Base-by-base conservation (phyloP, 2,329 filamentous ascomycete genomes). In the Xylaria sp. region DNA sequence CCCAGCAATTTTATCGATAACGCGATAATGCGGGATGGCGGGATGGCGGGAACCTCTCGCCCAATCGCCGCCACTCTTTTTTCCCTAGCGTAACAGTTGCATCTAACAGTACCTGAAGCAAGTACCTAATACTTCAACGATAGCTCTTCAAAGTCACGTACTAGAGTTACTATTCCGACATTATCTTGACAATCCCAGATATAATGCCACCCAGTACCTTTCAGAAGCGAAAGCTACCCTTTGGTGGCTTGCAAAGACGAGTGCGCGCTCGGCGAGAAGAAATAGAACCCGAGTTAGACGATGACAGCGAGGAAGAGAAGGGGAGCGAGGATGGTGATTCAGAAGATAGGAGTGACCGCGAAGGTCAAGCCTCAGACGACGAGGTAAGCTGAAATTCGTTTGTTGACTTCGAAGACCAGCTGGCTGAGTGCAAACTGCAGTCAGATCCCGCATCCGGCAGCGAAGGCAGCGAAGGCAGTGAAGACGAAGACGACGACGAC, bases 231-330 rank as follows among this genome's bases (percentile, higher is more conserved):
- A 83, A 81, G 68, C 56, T 74, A 2, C 74, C 76, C 1, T 71
- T 73, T 0, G 42, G 71, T 6, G 76, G 74, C 11, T 71, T 82
- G 1, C 77, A 80, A 63, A 75, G 80, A 59, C 76, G 80, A 43
- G 81, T 83, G 1, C 78, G 79, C 37, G 75, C 78, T 1, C 74
- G 81, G 50, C 78, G 72, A 31, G 78, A 83, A 28, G 80, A 82
- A 25, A 65, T 69, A 31, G 76, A 81, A 54, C 78, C 77, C 69
- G 76, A 81, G 40, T 64, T 75, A 5, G 78, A 79, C 12, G 73
- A 79, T 12, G 73, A 76, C 23, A 69, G 73, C 25, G 74, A 67
- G 56, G 77, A 78, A 23, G 78, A 76, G 17, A 73, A 76, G 21
- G 72, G 72, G 72, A 60, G 75, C 73, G 75, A 75, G 21, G 58